Percentiles rank a stretch among this genome's conserved stretches.
These are phyloP conservation scores for Syncephalastrum monosporum DNA, from an alignment of 371 early-diverging fungal genomes.

Conservation along the genomic window DNA sequence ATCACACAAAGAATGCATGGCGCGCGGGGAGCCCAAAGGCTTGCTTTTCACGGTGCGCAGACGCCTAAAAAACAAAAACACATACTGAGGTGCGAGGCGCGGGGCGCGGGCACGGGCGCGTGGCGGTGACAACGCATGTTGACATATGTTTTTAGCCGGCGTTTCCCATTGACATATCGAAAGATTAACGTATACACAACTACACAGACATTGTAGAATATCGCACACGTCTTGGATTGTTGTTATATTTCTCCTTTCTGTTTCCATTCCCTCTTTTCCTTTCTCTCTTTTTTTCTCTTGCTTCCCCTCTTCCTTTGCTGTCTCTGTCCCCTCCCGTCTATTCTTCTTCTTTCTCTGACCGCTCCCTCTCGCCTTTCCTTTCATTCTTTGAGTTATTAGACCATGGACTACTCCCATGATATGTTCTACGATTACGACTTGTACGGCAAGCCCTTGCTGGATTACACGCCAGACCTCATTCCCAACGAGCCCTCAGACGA, in stretches of 20 bases:
- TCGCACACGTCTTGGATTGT: neutral
- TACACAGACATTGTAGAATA: neutral
- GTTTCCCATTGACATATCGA: neutral
- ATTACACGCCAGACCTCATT: constrained; percentile 14
- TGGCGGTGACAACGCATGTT: too few relatives aligned
- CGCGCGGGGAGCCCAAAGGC: too few relatives aligned
- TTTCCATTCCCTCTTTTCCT: neutral
- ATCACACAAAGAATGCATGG: constrained; percentile 7
- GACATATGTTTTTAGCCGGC: neutral
- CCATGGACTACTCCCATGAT: too few relatives aligned
- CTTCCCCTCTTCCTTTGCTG: neutral
- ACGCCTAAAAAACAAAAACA: too few relatives aligned
- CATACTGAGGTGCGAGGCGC: too few relatives aligned
- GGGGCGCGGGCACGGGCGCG: too few relatives aligned
- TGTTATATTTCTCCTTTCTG: neutral
- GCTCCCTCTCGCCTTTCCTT: too few relatives aligned
- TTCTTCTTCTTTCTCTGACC: too few relatives aligned
- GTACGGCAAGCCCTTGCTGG: constrained; percentile 8
- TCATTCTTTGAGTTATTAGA: too few relatives aligned
- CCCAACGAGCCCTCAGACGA: constrained; percentile 17
- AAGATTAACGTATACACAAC: constrained; percentile 2
- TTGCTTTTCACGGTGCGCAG: too few relatives aligned
- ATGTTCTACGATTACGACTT: too few relatives aligned
- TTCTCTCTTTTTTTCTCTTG: constrained; percentile 2
- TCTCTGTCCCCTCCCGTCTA: neutral